Evolutionary conservation across 768 basidiomycete genomes (phyloP).

Genomic region (Trametes punicea): DNA sequence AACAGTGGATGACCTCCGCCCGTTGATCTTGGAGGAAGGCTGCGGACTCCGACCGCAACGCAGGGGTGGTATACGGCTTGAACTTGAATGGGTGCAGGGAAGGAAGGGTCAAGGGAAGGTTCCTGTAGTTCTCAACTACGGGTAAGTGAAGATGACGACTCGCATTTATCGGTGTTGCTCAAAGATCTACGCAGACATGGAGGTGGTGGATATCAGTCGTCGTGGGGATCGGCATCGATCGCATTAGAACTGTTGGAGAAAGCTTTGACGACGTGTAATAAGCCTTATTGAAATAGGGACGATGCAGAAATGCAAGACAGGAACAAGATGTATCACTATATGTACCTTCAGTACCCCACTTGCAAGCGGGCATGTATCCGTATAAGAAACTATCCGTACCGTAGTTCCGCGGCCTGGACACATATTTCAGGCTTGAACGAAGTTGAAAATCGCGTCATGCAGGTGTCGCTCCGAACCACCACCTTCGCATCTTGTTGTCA

Average conservation of each 20-base stretch:
- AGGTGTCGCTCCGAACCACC: constrained; percentile 33
- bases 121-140: constrained; percentile 63
- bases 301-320: background rate
- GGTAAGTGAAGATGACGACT: constrained; percentile 43
- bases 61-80: constrained; percentile 65
- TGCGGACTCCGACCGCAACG: constrained; percentile 67
- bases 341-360: background rate
- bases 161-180: background rate
- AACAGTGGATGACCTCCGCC: constrained; percentile 38
- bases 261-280: constrained; percentile 34
- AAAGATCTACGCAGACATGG: constrained; percentile 43
- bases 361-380: too few relatives aligned
- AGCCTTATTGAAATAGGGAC: too few relatives aligned
- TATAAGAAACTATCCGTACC: too few relatives aligned
- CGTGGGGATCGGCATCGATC: constrained; percentile 59
- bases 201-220: constrained; percentile 61
- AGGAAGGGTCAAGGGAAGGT: constrained; percentile 31
- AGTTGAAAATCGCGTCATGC: background rate
- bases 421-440: too few relatives aligned
- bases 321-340: background rate
- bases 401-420: too few relatives aligned
- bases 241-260: constrained; percentile 46
- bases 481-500: constrained; percentile 29
- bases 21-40: constrained; percentile 39
- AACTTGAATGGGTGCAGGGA: constrained; percentile 39